These are phyloP conservation scores for Trametes maxima DNA, from an alignment of 768 basidiomycete genomes.

Conservation along the genomic window DNA sequence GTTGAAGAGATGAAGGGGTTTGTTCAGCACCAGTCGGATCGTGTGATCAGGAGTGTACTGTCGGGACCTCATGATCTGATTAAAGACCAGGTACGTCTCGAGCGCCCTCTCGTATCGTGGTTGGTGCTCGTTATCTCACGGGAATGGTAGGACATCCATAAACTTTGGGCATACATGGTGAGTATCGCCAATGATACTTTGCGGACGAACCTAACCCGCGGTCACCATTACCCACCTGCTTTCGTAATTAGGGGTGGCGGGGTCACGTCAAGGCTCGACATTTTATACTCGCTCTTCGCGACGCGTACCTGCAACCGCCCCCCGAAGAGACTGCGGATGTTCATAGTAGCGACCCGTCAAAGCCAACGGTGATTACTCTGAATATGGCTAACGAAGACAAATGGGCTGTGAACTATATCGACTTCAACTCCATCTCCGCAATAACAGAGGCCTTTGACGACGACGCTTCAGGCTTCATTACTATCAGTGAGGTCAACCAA, in stretches of 20 bases:
- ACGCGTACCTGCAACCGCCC: conserved; percentile 32
- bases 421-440: conserved; percentile 24
- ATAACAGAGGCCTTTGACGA: conserved; percentile 39
- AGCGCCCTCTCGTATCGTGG: neutral
- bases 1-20: conserved; percentile 32
- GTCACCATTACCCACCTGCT: neutral
- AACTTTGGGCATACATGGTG: conserved; percentile 57
- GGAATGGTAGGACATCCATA: conserved; percentile 43
- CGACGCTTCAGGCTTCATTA: conserved; percentile 38
- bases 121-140: neutral
- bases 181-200: no score
- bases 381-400: conserved; percentile 20
- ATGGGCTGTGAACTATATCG: conserved; percentile 33
- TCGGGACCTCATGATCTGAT: conserved; percentile 50
- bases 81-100: conserved; percentile 37
- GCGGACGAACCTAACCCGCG: neutral
- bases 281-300: conserved; percentile 35
- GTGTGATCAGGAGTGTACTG: conserved; percentile 41
- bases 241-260: conserved; percentile 29
- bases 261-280: conserved; percentile 33
- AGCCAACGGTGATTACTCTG: neutral
- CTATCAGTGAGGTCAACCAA: conserved; percentile 35
- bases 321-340: neutral
- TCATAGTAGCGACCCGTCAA: conserved; percentile 9
- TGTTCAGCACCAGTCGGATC: conserved; percentile 37